phyloP scores from a whole-genome alignment of 129 eudicot genomes.

The Lactuca saligna region DNA sequence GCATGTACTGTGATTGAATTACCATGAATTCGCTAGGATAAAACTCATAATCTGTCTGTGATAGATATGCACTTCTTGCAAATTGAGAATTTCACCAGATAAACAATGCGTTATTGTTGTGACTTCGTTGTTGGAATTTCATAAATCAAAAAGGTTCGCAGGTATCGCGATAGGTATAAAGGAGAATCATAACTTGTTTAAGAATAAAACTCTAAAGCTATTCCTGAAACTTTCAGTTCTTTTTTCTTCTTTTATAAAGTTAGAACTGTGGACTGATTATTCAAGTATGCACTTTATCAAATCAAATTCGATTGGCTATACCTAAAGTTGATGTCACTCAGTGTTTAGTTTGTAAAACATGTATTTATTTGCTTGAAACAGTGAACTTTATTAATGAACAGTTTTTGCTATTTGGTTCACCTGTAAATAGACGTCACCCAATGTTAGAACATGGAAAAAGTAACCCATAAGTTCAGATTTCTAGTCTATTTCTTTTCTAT shows the following conservation, averaged over 20 bases:
- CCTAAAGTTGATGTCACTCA: neutral
- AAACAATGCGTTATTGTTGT: neutral
- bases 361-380: constrained; percentile 23
- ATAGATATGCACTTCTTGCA: neutral
- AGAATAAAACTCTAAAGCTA: constrained; percentile 1
- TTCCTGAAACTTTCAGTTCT: neutral
- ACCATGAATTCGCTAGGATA: neutral
- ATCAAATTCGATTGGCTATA: neutral
- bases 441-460: neutral
- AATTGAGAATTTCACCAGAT: neutral
- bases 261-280: constrained; percentile 11
- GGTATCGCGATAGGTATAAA: constrained; percentile 3
- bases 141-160: neutral
- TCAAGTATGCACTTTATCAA: constrained; percentile 1
- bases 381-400: neutral
- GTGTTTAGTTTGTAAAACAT: neutral
- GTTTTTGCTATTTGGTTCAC: constrained; percentile 9
- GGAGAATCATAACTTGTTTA: constrained; percentile 4
- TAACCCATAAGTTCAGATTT: neutral
- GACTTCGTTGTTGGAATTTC: neutral
- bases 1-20: constrained; percentile 5
- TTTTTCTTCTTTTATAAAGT: neutral
- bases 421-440: constrained; percentile 3
- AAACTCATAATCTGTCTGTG: neutral
- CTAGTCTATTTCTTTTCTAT: neutral